phyloP scores from a whole-genome alignment of 2,329 filamentous ascomycete genomes.

The Pseudogymnoascus sp. region DNA sequence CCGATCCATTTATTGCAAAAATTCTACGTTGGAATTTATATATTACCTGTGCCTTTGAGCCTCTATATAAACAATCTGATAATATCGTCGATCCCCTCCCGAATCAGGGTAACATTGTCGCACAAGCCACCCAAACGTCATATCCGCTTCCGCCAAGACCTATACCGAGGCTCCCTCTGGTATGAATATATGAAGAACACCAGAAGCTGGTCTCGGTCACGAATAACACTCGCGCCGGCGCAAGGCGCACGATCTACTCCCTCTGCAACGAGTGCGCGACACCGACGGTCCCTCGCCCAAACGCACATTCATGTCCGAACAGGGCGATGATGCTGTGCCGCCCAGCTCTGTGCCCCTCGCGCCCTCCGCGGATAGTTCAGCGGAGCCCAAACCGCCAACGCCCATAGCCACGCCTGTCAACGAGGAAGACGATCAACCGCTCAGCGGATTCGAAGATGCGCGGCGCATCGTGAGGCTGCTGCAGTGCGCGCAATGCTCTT shows the following conservation, averaged over 20 bases:
- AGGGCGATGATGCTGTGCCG: slow-evolving; percentile 3
- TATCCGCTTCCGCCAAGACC: slow-evolving; percentile 1
- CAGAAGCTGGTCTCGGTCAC: not conserved
- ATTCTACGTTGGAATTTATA: not conserved
- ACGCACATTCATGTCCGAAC: slow-evolving; percentile 6
- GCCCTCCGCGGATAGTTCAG: not conserved
- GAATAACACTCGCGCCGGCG: not conserved
- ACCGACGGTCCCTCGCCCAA: not conserved
- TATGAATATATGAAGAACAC: not conserved
- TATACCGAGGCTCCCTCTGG: not conserved
- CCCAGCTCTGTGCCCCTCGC: slow-evolving; percentile 4
- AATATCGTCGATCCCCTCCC: not conserved
- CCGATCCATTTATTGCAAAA: not conserved
- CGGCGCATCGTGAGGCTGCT: slow-evolving; percentile 57
- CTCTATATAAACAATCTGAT: not conserved
- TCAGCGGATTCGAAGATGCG: not conserved
- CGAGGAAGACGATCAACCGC: not conserved
- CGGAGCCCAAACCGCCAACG: not conserved
- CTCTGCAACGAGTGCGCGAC: not conserved
- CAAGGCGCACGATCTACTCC: not conserved
- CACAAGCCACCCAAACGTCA: slow-evolving; percentile 7
- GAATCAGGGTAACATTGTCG: not conserved
- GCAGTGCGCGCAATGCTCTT: slow-evolving; percentile 70
- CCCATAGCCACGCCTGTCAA: not conserved
- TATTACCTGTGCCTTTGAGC: not conserved